Base-by-base conservation (phyloP, 331 rosid genomes). In the Malus hybrid region DNA sequence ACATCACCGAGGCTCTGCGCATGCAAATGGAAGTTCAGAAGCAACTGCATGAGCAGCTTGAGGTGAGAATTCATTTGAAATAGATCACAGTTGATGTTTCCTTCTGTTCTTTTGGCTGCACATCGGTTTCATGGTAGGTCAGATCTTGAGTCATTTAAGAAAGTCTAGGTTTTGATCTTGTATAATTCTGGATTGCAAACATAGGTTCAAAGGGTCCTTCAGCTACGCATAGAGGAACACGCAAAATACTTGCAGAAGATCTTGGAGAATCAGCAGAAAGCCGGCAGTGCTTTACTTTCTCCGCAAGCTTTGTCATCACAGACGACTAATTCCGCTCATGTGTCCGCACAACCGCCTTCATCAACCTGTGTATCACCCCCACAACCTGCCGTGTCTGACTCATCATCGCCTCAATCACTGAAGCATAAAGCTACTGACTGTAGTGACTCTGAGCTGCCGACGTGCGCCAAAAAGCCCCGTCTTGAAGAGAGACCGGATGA, bases 21-120 rank as follows among this genome's bases (percentile, higher is more conserved):
- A 80, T 83, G 86, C 86, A 83, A 80, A 80, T 83, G 81, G 86
- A 83, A 73, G 84, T 80, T 72, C 86, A 83, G 81, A 83, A 83
- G 65, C 86, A 83, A 57, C 69, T 83, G 44, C 86, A 83, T 56
- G 86, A 83, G 57, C 86, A 83, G 76, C 86, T 83, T 68, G 86
- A 83, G 86, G 86, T 79, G 70, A 48, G 55, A 52, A 27, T 48
- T 33, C 46, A 39, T 39, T 39, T 10, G 46, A 42, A 42, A 42
- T 42, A 42, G 46, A 10, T 1, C 13, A 10, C 46, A 42, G 46
- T 42, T 42, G 46, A 42, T 22, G 55, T 22, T 78, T 61, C 27
- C 11, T 8, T 67, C 16, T 61, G 4, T 27, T 32, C 28, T 32
- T 31, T 20, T 33, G 52, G 65, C 65, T 13, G 15, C 54, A 33